phyloP scores from a whole-genome alignment of 2,329 filamentous ascomycete species.

The Capronia americana region DNA sequence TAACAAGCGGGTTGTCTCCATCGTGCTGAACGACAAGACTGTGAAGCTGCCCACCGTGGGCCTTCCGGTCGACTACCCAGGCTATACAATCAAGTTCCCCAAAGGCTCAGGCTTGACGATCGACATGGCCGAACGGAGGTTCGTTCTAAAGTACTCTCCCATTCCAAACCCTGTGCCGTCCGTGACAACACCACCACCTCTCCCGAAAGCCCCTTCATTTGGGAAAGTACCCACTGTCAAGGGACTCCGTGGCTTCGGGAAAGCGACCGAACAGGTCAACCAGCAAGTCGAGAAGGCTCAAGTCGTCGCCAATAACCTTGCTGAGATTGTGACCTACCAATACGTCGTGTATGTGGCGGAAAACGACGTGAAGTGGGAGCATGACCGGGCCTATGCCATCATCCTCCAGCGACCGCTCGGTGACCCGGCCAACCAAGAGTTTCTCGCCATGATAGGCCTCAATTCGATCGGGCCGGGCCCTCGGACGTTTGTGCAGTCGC shows the following conservation, averaged over 20 bases:
- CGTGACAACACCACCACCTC: background rate
- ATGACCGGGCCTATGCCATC: conserved; percentile 10
- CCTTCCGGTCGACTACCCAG: conserved; percentile 1
- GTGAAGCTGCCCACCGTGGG: conserved; percentile 6
- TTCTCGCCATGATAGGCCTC: conserved; percentile 5
- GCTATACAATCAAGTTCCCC: conserved; percentile 7
- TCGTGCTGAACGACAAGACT: conserved; percentile 3
- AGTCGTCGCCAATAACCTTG: background rate
- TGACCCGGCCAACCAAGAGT: background rate
- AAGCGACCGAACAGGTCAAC: background rate
- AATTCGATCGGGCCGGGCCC: background rate
- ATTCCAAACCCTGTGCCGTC: background rate
- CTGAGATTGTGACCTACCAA: conserved; percentile 3
- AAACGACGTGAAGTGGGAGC: background rate
- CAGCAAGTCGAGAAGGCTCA: conserved; percentile 1
- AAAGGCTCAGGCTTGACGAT: conserved; percentile 2
- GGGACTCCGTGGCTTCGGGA: background rate
- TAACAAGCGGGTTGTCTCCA: conserved; percentile 6
- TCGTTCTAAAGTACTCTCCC: conserved; percentile 1
- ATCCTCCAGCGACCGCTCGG: conserved; percentile 3
- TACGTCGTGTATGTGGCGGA: conserved; percentile 4
- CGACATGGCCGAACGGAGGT: conserved; percentile 6
- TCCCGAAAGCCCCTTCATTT: conserved; percentile 6
- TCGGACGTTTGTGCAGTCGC: conserved; percentile 4
- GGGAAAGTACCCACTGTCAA: conserved; percentile 1